A percentile compares a stretch with the other conserved stretches of the same genome.
These are phyloP conservation scores for Phoenix roebelenii DNA, from an alignment of 176 grass and related monocot species.

Conservation along the genomic window DNA sequence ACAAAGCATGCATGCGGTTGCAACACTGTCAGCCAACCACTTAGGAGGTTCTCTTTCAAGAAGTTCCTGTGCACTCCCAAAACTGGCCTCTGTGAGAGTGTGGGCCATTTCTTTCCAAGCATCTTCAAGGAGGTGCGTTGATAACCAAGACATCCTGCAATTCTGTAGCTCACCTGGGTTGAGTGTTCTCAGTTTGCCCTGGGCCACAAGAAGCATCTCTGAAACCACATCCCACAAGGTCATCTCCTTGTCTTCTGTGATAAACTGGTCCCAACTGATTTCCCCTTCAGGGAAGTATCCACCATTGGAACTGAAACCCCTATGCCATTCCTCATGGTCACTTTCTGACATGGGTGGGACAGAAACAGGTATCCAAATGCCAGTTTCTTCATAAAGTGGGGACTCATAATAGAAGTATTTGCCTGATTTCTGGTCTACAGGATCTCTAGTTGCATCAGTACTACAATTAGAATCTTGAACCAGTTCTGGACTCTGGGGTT, in stretches of 20 bases:
- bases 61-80: conserved; percentile 34
- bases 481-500: too few relatives aligned
- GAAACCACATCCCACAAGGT: conserved; percentile 89
- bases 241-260: conserved; percentile 43
- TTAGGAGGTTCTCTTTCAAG: conserved; percentile 68
- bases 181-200: conserved; percentile 39
- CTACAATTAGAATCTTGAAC: background rate
- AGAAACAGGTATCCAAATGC: conserved; percentile 73
- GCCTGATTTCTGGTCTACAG: conserved; percentile 3
- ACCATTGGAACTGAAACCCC: conserved; percentile 42
- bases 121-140: conserved; percentile 53
- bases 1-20: conserved; percentile 85
- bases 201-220: conserved; percentile 57
- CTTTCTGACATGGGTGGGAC: conserved; percentile 65
- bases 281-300: conserved; percentile 56
- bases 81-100: conserved; percentile 42
- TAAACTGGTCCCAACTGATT: conserved; percentile 52
- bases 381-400: conserved; percentile 56
- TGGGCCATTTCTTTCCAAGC: conserved; percentile 63
- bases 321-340: conserved; percentile 52
- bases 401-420: conserved; percentile 38
- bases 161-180: conserved; percentile 40
- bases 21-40: conserved; percentile 75
- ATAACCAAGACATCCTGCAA: conserved; percentile 39
- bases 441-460: conserved; percentile 13